Evolutionary conservation across 164 flowering plant genomes (phyloP).

Genomic region (Berberis vulgaris): DNA sequence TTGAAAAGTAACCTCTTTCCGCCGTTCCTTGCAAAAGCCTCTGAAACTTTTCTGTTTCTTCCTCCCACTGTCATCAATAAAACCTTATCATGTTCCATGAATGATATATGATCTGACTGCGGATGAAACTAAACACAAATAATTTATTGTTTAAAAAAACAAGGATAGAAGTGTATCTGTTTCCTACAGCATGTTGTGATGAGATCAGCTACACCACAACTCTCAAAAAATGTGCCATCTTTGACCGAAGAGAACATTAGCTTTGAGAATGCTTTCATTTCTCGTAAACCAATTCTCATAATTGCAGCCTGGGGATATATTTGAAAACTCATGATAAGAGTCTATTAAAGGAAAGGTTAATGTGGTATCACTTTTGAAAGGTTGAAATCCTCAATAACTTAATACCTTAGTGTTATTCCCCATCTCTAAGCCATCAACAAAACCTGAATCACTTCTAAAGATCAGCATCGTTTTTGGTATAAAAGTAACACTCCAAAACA

Average conservation of each 20-base stretch:
- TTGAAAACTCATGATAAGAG: not conserved
- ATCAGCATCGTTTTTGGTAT: not conserved
- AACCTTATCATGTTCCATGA: not conserved
- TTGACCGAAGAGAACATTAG: constrained; percentile 73
- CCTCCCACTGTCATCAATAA: constrained; percentile 72
- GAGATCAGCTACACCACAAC: constrained; percentile 97
- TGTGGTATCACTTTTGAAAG: not conserved
- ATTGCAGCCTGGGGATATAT: constrained; percentile 65
- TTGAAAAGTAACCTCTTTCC: constrained; percentile 56
- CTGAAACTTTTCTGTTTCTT: constrained; percentile 93
- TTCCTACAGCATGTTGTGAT: constrained; percentile 90
- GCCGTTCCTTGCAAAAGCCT: constrained; percentile 79
- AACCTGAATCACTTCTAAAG: constrained; percentile 37
- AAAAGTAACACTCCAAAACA: not conserved
- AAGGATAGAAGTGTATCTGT: not conserved
- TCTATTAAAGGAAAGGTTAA: not conserved
- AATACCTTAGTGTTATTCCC: constrained; percentile 91
- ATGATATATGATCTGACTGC: not conserved
- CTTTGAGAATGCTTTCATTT: constrained; percentile 91
- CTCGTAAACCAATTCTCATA: constrained; percentile 92
- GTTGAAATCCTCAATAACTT: not conserved
- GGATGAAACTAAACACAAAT: no score
- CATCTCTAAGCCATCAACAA: constrained; percentile 95
- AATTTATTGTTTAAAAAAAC: not conserved
- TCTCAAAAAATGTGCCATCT: constrained; percentile 90